Percentiles rank a stretch among this genome's conserved stretches.
Conservation (phyloP, 2,329 filamentous ascomycete genomes). For the Aureobasidium mangrovei region DNA sequence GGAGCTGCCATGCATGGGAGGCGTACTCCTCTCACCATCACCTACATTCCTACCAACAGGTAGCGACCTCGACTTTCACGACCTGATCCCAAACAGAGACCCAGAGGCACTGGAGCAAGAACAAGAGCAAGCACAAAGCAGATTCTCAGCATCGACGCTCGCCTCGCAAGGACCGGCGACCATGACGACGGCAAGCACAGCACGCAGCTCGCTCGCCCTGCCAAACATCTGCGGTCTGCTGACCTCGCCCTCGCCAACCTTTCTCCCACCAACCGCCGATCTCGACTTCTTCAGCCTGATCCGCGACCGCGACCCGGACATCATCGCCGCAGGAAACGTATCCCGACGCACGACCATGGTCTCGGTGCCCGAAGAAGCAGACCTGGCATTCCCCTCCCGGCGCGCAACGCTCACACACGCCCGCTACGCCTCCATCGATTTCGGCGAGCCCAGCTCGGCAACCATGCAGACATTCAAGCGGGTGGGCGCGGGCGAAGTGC, state of each 20-base stretch:
- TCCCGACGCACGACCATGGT: neutral
- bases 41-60: neutral
- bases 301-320: neutral
- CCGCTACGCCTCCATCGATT: neutral
- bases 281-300: conserved; percentile 9
- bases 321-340: neutral
- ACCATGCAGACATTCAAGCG: neutral
- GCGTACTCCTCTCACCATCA: conserved; percentile 1
- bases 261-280: neutral
- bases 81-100: neutral
- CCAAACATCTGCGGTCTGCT: neutral
- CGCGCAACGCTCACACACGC: neutral
- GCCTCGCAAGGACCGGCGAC: neutral
- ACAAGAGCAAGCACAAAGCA: neutral
- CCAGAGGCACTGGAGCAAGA: neutral
- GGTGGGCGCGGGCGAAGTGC: neutral
- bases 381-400: neutral
- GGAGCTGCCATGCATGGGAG: neutral
- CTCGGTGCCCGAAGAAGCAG: neutral
- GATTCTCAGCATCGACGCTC: neutral
- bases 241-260: conserved; percentile 1
- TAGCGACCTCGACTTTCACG: neutral
- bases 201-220: neutral
- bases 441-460: neutral
- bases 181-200: neutral